Base-by-base conservation (phyloP, 306 rosid species). In the Canavalia gladiata region DNA sequence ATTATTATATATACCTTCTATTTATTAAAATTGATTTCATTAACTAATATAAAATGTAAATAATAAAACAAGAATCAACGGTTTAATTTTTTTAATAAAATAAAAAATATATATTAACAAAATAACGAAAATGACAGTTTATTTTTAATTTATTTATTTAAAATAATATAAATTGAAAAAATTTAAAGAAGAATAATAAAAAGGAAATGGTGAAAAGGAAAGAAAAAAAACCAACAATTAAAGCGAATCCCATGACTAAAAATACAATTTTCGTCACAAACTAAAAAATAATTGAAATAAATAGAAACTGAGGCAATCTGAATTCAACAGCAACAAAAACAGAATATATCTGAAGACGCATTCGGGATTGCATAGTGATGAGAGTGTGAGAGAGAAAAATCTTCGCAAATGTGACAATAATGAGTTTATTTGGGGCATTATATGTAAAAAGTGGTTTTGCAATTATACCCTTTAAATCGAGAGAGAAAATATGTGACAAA, bases 301-400 rank as follows among this genome's bases (percentile, higher is more conserved):
- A 18, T 18, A 18, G 25, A 65, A 49, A 9, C 9, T 18, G 51
- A 39, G 49, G 59, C 10, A 54, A 54, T 52, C 30, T 30, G 49
- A 80, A 66, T 30, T 45, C 68, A 77, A 68, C 9, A 60, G 54
- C 11, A 56, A 13, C 1, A 74, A 74, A 9, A n/a, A 54, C 1
- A 51, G 66, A 79, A 72, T 33, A 74, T 76, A 91, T 90, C 90
- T 84, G 56, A 6, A 47, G 41, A 84, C 62, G 83, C 64, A 84
- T 39, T 57, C 29, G 55, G 72, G 47, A 80, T 72, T 33, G 57
- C 63, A 37, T 25, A 33, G 41, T 52, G 58, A 76, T 72, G 82
- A 51, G 79, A 79, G 77, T 25, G 74, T 81, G 81, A 60, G 86
- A 63, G 75, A 70, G 49, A 82, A 6, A 77, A 39, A 60, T 78